phyloP scores from a whole-genome alignment of 2,329 filamentous ascomycete genomes.

The Penicillium sp. region DNA sequence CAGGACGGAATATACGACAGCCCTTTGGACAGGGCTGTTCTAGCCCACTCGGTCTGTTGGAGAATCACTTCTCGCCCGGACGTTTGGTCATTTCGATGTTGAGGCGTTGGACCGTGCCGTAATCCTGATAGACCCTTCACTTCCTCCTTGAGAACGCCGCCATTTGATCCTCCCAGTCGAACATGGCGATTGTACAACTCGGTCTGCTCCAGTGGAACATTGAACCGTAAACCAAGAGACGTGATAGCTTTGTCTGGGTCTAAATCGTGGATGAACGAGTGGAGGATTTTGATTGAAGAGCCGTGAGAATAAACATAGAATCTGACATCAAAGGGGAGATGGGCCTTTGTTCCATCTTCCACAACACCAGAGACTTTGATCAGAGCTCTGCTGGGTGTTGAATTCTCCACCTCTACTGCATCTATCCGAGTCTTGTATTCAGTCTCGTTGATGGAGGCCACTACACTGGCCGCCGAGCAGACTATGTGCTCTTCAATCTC shows the following conservation, averaged over 20 bases:
- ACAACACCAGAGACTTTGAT: constrained; percentile 16
- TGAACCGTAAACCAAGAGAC: constrained; percentile 53
- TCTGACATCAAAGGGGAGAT: constrained; percentile 20
- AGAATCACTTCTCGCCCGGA: constrained; percentile 51
- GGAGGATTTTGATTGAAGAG: constrained; percentile 11
- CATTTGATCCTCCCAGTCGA: constrained; percentile 57
- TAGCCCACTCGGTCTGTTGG: constrained; percentile 44
- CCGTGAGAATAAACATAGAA: constrained; percentile 19
- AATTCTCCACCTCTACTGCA: constrained; percentile 14
- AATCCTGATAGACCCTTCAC: constrained; percentile 64
- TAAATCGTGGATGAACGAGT: constrained; percentile 20
- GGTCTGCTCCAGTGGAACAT: constrained; percentile 56
- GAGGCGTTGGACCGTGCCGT: constrained; percentile 55
- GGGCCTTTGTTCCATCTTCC: not conserved
- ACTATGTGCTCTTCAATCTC: constrained; percentile 5
- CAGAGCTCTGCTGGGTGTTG: constrained; percentile 8
- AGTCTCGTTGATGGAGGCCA: constrained; percentile 15
- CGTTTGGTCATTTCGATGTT: constrained; percentile 54
- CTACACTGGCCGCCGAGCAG: constrained; percentile 13
- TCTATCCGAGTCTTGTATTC: constrained; percentile 7
- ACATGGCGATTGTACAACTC: constrained; percentile 62
- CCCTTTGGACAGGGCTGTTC: constrained; percentile 49
- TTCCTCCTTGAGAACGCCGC: constrained; percentile 59
- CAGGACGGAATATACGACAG: constrained; percentile 61
- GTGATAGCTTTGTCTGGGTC: constrained; percentile 12